Evolutionary conservation across 306 rosid species (phyloP).

Genomic region (Prinsepia uniflora): DNA sequence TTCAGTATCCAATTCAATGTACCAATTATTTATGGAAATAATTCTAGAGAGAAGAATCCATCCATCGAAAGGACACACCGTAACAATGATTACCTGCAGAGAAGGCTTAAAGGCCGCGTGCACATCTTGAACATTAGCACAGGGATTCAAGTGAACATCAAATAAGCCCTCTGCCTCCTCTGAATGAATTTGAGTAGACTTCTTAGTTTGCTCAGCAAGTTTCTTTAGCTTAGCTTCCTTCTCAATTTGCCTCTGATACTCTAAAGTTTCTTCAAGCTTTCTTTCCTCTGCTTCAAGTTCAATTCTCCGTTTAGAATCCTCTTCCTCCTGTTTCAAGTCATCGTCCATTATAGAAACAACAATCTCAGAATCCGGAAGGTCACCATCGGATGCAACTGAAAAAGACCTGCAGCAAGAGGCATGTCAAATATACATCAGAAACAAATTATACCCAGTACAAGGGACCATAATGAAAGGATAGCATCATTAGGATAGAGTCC

Average conservation of each 20-base stretch:
- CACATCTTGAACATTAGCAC: constrained; percentile 38
- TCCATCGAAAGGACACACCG: constrained; percentile 15
- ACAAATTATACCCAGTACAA: constrained; percentile 8
- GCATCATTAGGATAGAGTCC: constrained; percentile 14
- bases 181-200: constrained; percentile 39
- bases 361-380: constrained; percentile 49
- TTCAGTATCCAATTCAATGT: constrained; percentile 4
- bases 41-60: constrained; percentile 18
- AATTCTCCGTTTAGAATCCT: constrained; percentile 65
- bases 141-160: constrained; percentile 31
- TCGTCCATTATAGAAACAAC: constrained; percentile 40
- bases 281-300: constrained; percentile 91
- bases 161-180: constrained; percentile 38
- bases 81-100: constrained; percentile 42
- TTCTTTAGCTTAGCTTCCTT: constrained; percentile 92
- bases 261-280: constrained; percentile 89
- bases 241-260: constrained; percentile 82
- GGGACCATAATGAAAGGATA: constrained; percentile 18
- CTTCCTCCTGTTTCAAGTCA: constrained; percentile 65
- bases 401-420: constrained; percentile 55
- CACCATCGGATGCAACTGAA: constrained; percentile 46
- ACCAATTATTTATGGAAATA: constrained; percentile 27
- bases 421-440: constrained; percentile 19
- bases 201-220: constrained; percentile 83
- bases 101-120: constrained; percentile 34